phyloP scores from a whole-genome alignment of 2,329 filamentous ascomycete species.

The Emericellopsis atlantica region DNA sequence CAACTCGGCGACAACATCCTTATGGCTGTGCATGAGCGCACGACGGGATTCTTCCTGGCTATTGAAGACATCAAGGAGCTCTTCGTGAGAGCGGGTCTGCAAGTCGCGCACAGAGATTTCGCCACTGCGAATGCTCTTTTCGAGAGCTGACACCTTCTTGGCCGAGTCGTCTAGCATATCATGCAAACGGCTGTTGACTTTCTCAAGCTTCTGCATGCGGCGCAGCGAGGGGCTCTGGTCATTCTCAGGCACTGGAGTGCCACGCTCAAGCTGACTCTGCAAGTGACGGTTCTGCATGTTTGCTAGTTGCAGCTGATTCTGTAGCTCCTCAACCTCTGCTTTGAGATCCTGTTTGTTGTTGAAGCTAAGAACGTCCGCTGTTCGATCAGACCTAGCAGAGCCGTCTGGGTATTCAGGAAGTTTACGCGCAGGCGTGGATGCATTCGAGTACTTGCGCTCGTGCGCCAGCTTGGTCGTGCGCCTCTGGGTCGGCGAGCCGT shows the following conservation, averaged over 20 bases:
- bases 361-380: constrained; percentile 66
- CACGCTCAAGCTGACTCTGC: constrained; percentile 70
- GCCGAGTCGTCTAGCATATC: constrained; percentile 90
- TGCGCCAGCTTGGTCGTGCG: constrained; percentile 36
- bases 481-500: constrained; percentile 62
- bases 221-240: constrained; percentile 70
- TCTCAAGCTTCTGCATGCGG: constrained; percentile 81
- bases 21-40: constrained; percentile 71
- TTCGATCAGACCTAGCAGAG: constrained; percentile 74
- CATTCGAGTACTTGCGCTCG: constrained; percentile 53
- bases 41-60: constrained; percentile 84
- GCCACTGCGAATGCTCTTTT: constrained; percentile 75
- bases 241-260: constrained; percentile 48
- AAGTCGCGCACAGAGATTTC: constrained; percentile 84
- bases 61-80: constrained; percentile 83
- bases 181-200: constrained; percentile 82
- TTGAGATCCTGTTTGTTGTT: constrained; percentile 87
- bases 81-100: constrained; percentile 86
- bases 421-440: constrained; percentile 66
- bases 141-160: constrained; percentile 81
- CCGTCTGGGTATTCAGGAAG: constrained; percentile 53
- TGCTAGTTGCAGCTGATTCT: constrained; percentile 85
- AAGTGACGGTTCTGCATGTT: constrained; percentile 94
- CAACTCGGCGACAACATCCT: constrained; percentile 73
- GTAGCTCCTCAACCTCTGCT: constrained; percentile 79